Base-by-base conservation (phyloP, 768 basidiomycete species). In the Artomyces pyxidatus region DNA sequence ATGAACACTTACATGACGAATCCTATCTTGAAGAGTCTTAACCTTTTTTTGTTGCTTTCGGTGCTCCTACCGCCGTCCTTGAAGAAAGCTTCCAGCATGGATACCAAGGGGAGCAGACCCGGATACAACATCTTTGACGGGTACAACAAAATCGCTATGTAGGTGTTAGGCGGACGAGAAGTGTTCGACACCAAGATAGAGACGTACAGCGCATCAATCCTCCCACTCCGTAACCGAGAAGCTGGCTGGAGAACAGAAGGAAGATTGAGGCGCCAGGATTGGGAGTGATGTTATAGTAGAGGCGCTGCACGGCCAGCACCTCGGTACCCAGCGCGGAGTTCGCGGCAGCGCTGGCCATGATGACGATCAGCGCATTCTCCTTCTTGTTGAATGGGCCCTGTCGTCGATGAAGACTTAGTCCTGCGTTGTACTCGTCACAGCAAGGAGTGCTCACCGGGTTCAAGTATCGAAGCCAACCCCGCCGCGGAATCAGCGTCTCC, bases 371-470 rank as follows among this genome's bases (percentile, higher is more conserved):
- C 0, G 75, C 74, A 59, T 76, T 74, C 57, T 80, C 78, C 49
- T 78, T 79, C 61, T 74, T 78, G 60, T 79, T 78, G 62, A 77
- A 78, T 3, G 78, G 74, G 23, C 72, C 69, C 76, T 78, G 26
- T 22, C 25, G 32, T 19, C 47, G 44, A 42, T 38, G 43, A 27
- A 11, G 4, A 32, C 11, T 12, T 16, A 27, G 19, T n/a, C 38
- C 12, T 12, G 21, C 19, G 8, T 11, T 4, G 22, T 19, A n/a
- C n/a, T n/a, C n/a, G n/a, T n/a, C n/a, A n/a, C n/a, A 10, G 23
- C 37, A 29, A 40, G 44, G 35, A 47, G 29, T n/a, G 61, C 71
- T 46, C 57, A 70, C 75, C 17, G 77, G 78, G 54, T 80, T 80
- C 7, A 80, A 67, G 51, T 70, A 72, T 9, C 71, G 71, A 57